Percentiles rank a stretch among this genome's conserved stretches.
Conservation (phyloP, 371 early-diverging fungal genomes). For the Rhizopus arrhizus region DNA sequence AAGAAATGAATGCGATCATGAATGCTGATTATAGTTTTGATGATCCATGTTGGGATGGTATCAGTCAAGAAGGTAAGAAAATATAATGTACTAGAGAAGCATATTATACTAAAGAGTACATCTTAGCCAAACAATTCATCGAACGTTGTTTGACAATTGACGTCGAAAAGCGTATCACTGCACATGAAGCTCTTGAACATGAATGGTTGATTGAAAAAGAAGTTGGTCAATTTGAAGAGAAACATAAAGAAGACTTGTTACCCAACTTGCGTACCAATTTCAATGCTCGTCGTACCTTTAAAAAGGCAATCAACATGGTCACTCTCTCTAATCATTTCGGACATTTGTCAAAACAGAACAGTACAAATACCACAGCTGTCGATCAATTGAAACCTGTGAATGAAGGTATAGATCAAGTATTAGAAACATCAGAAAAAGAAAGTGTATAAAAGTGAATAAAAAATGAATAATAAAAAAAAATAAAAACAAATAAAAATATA, state of each 20-base stretch:
- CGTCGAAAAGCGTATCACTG: slow-evolving; percentile 75
- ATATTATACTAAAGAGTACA: neutral
- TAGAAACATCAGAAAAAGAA: slow-evolving; percentile 29
- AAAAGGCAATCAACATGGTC: slow-evolving; percentile 68
- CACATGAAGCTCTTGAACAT: slow-evolving; percentile 72
- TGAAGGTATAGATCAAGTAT: slow-evolving; percentile 49
- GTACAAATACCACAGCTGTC: slow-evolving; percentile 3
- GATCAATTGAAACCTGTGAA: slow-evolving; percentile 45
- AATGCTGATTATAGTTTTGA: slow-evolving; percentile 76
- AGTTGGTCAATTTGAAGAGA: slow-evolving; percentile 34
- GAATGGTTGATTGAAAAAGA: slow-evolving; percentile 61
- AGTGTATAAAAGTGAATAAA: no score
- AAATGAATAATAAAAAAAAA: no score
- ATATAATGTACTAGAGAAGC: neutral
- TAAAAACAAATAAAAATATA: neutral
- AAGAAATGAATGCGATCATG: slow-evolving; percentile 74
- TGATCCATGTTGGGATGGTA: slow-evolving; percentile 78
- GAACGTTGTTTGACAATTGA: slow-evolving; percentile 72
- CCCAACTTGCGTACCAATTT: slow-evolving; percentile 81
- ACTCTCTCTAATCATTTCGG: slow-evolving; percentile 51
- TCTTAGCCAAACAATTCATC: slow-evolving; percentile 83
- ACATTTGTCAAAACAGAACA: slow-evolving; percentile 30
- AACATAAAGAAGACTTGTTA: slow-evolving; percentile 59
- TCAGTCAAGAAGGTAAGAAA: slow-evolving; percentile 39
- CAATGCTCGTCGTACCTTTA: slow-evolving; percentile 78